Evolutionary conservation across 495 filamentous ascomycete genomes (phyloP).

Genomic region (Hypoxylon fragiforme): DNA sequence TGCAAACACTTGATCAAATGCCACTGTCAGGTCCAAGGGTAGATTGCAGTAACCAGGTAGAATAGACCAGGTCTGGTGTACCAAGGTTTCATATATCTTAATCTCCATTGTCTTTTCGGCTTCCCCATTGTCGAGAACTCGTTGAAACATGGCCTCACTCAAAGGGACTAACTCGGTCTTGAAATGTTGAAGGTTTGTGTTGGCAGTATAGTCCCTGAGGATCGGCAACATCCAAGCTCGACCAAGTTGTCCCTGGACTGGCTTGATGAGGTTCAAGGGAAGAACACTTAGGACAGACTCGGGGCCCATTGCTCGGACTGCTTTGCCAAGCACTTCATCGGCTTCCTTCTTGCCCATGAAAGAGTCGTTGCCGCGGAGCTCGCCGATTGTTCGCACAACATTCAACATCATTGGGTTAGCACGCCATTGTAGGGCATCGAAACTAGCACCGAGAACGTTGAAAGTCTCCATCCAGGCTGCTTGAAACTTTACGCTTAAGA

Average conservation of each 20-base stretch:
- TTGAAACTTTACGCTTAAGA: conserved; percentile 89
- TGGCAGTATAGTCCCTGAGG: conserved; percentile 79
- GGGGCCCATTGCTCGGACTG: conserved; percentile 86
- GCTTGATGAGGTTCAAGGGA: conserved; percentile 80
- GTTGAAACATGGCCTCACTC: conserved; percentile 87
- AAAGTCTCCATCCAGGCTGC: conserved; percentile 95
- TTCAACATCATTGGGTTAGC: conserved; percentile 73
- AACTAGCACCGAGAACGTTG: conserved; percentile 82
- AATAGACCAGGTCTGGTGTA: conserved; percentile 92
- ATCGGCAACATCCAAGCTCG: conserved; percentile 94
- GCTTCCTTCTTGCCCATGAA: conserved; percentile 96
- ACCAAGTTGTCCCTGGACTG: conserved; percentile 74
- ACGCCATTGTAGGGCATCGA: conserved; percentile 84
- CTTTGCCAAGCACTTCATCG: conserved; percentile 82
- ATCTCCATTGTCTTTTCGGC: conserved; percentile 87
- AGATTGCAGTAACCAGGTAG: conserved; percentile 95
- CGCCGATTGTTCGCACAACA: conserved; percentile 76
- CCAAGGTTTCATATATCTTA: conserved; percentile 96
- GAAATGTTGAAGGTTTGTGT: conserved; percentile 86
- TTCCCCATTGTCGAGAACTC: conserved; percentile 74
- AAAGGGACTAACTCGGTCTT: conserved; percentile 81
- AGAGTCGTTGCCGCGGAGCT: conserved; percentile 83
- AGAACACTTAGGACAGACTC: conserved; percentile 76
- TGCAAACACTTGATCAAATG: conserved; percentile 88
- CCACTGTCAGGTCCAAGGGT: conserved; percentile 73